phyloP scores from a whole-genome alignment of 2,329 filamentous ascomycete genomes.

The Claviceps purpurea region DNA sequence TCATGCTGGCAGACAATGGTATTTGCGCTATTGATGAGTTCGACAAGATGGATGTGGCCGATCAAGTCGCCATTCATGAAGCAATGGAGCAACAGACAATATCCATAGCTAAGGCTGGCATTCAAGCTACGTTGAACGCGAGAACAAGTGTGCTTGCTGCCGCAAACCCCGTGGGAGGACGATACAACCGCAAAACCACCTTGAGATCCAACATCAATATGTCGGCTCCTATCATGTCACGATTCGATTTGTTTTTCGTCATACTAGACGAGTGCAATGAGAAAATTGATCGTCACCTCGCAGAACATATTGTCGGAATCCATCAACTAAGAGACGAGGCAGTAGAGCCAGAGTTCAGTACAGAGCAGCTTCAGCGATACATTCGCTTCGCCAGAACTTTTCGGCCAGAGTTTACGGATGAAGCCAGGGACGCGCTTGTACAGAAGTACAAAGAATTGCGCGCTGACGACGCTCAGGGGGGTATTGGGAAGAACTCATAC shows the following conservation, averaged over 20 bases:
- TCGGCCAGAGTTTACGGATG: slow-evolving; percentile 79
- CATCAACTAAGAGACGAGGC: slow-evolving; percentile 89
- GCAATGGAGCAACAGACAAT: slow-evolving; percentile 99
- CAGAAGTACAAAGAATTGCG: slow-evolving; percentile 92
- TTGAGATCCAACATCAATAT: slow-evolving; percentile 95
- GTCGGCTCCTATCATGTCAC: slow-evolving; percentile 97
- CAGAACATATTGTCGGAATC: slow-evolving; percentile 86
- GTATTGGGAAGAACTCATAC: slow-evolving; percentile 88
- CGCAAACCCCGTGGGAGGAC: slow-evolving; percentile 86
- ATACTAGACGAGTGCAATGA: slow-evolving; percentile 96
- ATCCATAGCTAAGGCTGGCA: slow-evolving; percentile 95
- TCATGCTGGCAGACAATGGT: slow-evolving; percentile 94
- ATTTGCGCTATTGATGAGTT: slow-evolving; percentile 99
- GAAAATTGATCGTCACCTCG: slow-evolving; percentile 75
- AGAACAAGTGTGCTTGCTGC: slow-evolving; percentile 90
- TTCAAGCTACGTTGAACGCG: slow-evolving; percentile 93
- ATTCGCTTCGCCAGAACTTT: slow-evolving; percentile 94
- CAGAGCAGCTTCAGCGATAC: slow-evolving; percentile 91
- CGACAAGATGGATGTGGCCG: slow-evolving; percentile 97
- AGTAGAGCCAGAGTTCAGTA: slow-evolving; percentile 85
- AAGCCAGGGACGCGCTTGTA: slow-evolving; percentile 75
- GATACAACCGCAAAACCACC: slow-evolving; percentile 95
- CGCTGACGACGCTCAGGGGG: slow-evolving; percentile 85
- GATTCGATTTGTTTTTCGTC: slow-evolving; percentile 98
- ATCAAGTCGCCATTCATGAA: slow-evolving; percentile 98